A percentile compares a stretch with the other conserved stretches of the same genome.
Conservation (phyloP, 1,284 basidiomycete species). For the Cerioporus squamosus region DNA sequence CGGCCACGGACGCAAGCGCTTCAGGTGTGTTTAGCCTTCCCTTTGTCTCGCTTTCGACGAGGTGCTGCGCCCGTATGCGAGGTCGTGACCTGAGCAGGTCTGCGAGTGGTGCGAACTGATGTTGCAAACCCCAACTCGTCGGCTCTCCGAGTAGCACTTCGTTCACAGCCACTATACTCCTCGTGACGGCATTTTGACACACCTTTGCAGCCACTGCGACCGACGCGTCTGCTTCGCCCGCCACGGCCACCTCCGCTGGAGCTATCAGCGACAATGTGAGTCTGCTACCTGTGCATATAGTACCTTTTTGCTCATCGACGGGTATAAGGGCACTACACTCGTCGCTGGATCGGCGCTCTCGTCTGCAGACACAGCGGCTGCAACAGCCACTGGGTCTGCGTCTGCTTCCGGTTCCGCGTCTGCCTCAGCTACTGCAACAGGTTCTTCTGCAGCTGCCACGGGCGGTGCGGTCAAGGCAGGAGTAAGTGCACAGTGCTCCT, state of each 20-base stretch:
- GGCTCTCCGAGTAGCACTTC: no score
- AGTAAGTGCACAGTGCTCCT: conserved; percentile 3
- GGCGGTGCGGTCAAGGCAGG: conserved; percentile 14
- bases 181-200: no score
- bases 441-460: conserved; percentile 3
- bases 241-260: conserved; percentile 6
- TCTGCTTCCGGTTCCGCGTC: conserved; percentile 17
- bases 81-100: no score
- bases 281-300: not conserved
- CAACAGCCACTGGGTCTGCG: not conserved
- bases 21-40: no score
- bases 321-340: conserved; percentile 7
- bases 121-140: no score
- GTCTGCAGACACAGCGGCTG: conserved; percentile 2
- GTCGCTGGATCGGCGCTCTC: conserved; percentile 16
- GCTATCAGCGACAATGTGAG: conserved; percentile 11
- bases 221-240: not conserved
- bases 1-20: no score
- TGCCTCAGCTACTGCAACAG: conserved; percentile 3
- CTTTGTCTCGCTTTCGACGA: no score
- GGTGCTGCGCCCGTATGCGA: no score
- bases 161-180: no score
- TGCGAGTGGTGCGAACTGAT: no score
- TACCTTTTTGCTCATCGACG: not conserved
- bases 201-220: not conserved